Percentiles rank a stretch among this genome's conserved stretches.
Evolutionary conservation across 1,284 basidiomycete species (phyloP).

Genomic region (Tranzscheliella williamsii): DNA sequence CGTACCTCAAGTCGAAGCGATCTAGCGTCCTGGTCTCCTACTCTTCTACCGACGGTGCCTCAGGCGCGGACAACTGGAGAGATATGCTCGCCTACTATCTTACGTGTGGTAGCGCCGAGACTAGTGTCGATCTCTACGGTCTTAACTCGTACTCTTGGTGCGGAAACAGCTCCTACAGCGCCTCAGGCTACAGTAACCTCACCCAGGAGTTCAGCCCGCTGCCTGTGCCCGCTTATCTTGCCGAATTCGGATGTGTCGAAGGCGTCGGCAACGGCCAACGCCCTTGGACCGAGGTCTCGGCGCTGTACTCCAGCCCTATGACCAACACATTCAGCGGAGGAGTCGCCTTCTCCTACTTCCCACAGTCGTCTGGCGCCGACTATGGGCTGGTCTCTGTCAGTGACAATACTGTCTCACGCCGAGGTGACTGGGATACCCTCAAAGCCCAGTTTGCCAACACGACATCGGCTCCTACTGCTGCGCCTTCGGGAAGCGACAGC

Average conservation of each 20-base stretch:
- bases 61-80: conserved; percentile 53
- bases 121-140: conserved; percentile 81
- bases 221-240: conserved; percentile 83
- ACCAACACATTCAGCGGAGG: conserved; percentile 82
- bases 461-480: conserved; percentile 69
- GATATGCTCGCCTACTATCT: conserved; percentile 77
- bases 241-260: conserved; percentile 73
- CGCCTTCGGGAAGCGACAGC: conserved; percentile 67
- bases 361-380: conserved; percentile 67
- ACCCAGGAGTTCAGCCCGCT: conserved; percentile 64
- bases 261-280: conserved; percentile 72
- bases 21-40: conserved; percentile 78
- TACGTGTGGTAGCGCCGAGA: conserved; percentile 74
- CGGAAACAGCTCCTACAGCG: conserved; percentile 69
- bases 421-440: conserved; percentile 73
- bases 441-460: conserved; percentile 69
- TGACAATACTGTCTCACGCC: conserved; percentile 68
- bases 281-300: conserved; percentile 77
- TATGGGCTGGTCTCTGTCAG: conserved; percentile 84
- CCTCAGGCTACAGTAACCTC: conserved; percentile 64
- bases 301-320: conserved; percentile 75
- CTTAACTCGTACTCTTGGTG: conserved; percentile 68
- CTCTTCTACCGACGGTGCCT: conserved; percentile 77
- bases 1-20: conserved; percentile 69
- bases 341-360: conserved; percentile 71